phyloP scores from a whole-genome alignment of 1,139 yeast genomes.

The Suhomyces maxii region DNA sequence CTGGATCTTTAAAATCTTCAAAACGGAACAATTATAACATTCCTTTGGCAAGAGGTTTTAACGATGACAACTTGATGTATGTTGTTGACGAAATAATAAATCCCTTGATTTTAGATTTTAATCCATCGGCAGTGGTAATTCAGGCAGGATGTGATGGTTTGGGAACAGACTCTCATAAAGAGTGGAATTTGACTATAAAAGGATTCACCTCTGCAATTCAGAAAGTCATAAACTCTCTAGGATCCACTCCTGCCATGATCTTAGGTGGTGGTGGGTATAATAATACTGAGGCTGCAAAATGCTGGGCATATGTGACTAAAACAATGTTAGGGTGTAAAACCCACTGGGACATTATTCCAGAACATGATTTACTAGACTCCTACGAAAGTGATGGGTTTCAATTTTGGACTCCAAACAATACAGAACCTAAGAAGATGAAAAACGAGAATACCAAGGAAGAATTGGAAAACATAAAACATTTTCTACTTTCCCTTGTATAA shows the following conservation, averaged over 20 bases:
- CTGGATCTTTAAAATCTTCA: slow-evolving; percentile 46
- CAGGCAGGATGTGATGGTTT: slow-evolving; percentile 79
- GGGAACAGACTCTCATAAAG: slow-evolving; percentile 51
- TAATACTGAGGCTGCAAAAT: slow-evolving; percentile 60
- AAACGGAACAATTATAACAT: slow-evolving; percentile 47
- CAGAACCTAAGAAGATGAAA: slow-evolving; percentile 30
- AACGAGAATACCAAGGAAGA: slow-evolving; percentile 39
- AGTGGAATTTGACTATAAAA: slow-evolving; percentile 66
- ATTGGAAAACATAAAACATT: slow-evolving; percentile 15
- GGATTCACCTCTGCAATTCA: slow-evolving; percentile 47
- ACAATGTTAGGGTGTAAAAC: slow-evolving; percentile 19
- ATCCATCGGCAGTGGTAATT: slow-evolving; percentile 57
- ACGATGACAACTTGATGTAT: slow-evolving; percentile 41
- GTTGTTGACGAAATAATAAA: slow-evolving; percentile 43
- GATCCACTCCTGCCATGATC: slow-evolving; percentile 39
- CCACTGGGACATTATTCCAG: slow-evolving; percentile 50
- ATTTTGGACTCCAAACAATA: slow-evolving; percentile 47
- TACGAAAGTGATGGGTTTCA: slow-evolving; percentile 49
- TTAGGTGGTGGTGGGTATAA: slow-evolving; percentile 84
- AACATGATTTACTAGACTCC: slow-evolving; percentile 45
- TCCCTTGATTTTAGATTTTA: slow-evolving; percentile 39
- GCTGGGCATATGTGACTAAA: slow-evolving; percentile 61
- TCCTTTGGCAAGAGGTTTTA: slow-evolving; percentile 58
- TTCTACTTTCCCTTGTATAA: not conserved
- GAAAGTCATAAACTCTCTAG: slow-evolving; percentile 27